phyloP scores from a whole-genome alignment of 805 yeast species.

The Hanseniaspora jakobsenii region DNA sequence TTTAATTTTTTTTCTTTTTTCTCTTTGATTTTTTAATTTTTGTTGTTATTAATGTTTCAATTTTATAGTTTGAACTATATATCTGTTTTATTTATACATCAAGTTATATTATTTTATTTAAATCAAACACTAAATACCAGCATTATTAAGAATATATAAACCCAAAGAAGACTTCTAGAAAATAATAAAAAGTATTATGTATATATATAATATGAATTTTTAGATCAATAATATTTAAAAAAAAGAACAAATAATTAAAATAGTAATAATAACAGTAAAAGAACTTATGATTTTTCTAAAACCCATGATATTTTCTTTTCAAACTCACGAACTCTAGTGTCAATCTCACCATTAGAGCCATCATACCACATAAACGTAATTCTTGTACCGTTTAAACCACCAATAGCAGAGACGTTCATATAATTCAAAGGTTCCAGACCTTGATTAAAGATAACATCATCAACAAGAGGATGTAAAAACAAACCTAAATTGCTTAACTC shows the following conservation, averaged over 20 bases:
- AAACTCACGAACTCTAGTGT: not conserved
- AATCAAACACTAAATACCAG: too few species aligned
- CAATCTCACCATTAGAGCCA: not conserved
- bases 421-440: slow-evolving; percentile 11
- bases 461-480: slow-evolving; percentile 2
- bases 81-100: too few species aligned
- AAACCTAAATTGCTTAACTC: slow-evolving; percentile 8
- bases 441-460: slow-evolving; percentile 10
- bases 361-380: slow-evolving; percentile 13
- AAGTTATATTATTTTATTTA: too few species aligned
- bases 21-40: not conserved
- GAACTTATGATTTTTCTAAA: not conserved
- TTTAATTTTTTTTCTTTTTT: not conserved
- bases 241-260: too few species aligned
- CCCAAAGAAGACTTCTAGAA: too few species aligned
- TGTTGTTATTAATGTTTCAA: not conserved
- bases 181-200: too few species aligned
- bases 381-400: slow-evolving; percentile 5
- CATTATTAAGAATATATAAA: too few species aligned
- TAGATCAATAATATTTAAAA: too few species aligned
- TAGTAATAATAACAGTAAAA: too few species aligned
- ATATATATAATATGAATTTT: too few species aligned
- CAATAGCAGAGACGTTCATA: slow-evolving; percentile 12
- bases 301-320: not conserved
- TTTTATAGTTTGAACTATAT: too few species aligned